phyloP scores from a whole-genome alignment of 2,329 filamentous ascomycete species.

The Aurifilum marmelostoma region DNA sequence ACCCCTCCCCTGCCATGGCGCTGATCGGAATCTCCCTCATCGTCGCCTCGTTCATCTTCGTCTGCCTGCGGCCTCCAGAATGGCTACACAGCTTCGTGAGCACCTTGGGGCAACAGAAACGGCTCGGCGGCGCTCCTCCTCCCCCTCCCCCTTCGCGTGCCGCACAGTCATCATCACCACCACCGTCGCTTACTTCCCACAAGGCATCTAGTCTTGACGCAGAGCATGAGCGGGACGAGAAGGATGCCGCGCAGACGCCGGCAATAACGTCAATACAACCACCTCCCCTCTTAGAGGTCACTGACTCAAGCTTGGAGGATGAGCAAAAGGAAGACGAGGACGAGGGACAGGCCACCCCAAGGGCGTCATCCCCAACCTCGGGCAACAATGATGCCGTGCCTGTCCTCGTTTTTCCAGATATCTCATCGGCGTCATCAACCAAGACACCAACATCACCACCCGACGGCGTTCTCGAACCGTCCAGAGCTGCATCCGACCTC shows the following conservation, averaged over 20 bases:
- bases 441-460: background rate
- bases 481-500: conserved; percentile 11
- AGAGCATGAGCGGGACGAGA: background rate
- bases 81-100: conserved; percentile 50
- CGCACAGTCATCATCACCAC: background rate
- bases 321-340: conserved; percentile 33
- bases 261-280: background rate
- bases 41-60: conserved; percentile 61
- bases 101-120: conserved; percentile 31
- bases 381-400: conserved; percentile 43
- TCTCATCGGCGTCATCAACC: conserved; percentile 20
- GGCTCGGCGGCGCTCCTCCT: conserved; percentile 1
- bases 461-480: conserved; percentile 11
- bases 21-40: conserved; percentile 65
- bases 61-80: conserved; percentile 57
- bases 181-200: conserved; percentile 26
- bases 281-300: background rate
- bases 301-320: background rate
- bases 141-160: background rate
- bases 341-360: conserved; percentile 55
- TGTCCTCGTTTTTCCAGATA: conserved; percentile 49
- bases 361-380: conserved; percentile 45
- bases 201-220: background rate
- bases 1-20: conserved; percentile 48
- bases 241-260: background rate